Conservation (phyloP, 2,329 filamentous ascomycete genomes). For the Aaosphaeria pasadenensis region DNA sequence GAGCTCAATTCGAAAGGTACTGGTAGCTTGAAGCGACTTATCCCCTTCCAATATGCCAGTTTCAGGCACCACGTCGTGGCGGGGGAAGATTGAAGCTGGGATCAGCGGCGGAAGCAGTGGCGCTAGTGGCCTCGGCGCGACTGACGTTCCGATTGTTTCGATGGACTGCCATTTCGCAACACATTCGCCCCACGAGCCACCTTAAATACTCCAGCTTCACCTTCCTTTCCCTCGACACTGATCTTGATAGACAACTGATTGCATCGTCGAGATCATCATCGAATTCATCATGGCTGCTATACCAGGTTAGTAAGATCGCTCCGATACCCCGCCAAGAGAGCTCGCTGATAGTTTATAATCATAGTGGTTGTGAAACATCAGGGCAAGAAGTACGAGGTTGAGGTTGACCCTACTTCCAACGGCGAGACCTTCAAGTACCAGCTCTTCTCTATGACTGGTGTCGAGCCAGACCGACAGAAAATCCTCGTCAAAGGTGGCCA, state of each 20-base stretch:
- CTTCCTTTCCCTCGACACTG: neutral
- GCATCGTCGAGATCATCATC: neutral
- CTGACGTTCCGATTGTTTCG: slow-evolving; percentile 2
- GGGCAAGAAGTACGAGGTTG: slow-evolving; percentile 92
- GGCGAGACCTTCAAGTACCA: slow-evolving; percentile 96
- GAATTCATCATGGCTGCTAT: slow-evolving; percentile 30
- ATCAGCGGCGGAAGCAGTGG: neutral
- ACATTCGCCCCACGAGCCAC: slow-evolving; percentile 4
- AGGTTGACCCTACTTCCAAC: slow-evolving; percentile 77
- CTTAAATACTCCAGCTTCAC: neutral
- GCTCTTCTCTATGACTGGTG: slow-evolving; percentile 89
- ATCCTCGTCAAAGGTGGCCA: slow-evolving; percentile 91
- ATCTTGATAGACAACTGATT: neutral
- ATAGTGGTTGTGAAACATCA: slow-evolving; percentile 90
- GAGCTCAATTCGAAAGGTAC: slow-evolving; percentile 7
- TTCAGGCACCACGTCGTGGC: slow-evolving; percentile 19
- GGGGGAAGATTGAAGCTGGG: slow-evolving; percentile 24
- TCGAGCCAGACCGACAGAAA: slow-evolving; percentile 95
- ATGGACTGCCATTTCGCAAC: slow-evolving; percentile 1
- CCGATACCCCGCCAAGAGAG: neutral
- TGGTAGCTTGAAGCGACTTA: slow-evolving; percentile 20
- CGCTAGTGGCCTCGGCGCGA: neutral
- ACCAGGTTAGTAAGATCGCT: slow-evolving; percentile 25
- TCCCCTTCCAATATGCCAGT: slow-evolving; percentile 26
- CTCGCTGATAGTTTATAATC: neutral